Base-by-base conservation (phyloP, 2,329 filamentous ascomycete species). In the Verticillium longisporum region DNA sequence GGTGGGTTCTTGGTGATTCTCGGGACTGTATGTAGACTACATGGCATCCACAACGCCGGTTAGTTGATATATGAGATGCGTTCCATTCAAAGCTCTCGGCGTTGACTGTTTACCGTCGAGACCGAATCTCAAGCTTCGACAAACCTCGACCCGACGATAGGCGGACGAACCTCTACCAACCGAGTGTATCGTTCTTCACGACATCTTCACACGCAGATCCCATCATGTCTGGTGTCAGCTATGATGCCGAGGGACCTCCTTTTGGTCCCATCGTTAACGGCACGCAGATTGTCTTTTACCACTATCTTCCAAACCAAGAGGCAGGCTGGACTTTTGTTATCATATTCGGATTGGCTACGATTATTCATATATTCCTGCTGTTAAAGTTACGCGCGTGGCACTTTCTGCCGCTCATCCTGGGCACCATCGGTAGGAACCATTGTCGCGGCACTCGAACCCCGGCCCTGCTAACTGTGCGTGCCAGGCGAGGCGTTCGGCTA, bases 401-500 rank as follows among this genome's bases (percentile, higher is more conserved):
- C 13, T 45, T 57, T 21, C 13, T 57, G 11, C 56, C 56, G n/a
- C 21, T 57, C 18, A 45, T 57, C 7, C 56, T 57, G 4, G 56
- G 56, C 13, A 36, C 26, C 34, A 57, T 53, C 4, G 61, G 56
- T 57, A 37, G 10, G 55, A 11, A 2, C 32, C n/a, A 10, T 14
- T 32, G 1, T 41, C 10, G 4, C 15, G 6, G 18, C 1, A 33
- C 34, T 36, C 10, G 3, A 9, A 15, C 18, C 34, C 26, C 34
- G 13, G 36, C 34, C 18, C 2, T n/a, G 9, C 36, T 57, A 15
- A 57, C 56, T 26, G 37, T 32, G 4, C n/a, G 4, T 38, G 5
- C 5, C 7, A 64, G 63, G 63, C 0, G 63, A 63, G 55, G 63
- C 61, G 1, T 63, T 64, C 15, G 63, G 63, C 2, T 64, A 64